phyloP scores from a whole-genome alignment of 2,329 filamentous ascomycete species.

The Ceratocystis variospora region DNA sequence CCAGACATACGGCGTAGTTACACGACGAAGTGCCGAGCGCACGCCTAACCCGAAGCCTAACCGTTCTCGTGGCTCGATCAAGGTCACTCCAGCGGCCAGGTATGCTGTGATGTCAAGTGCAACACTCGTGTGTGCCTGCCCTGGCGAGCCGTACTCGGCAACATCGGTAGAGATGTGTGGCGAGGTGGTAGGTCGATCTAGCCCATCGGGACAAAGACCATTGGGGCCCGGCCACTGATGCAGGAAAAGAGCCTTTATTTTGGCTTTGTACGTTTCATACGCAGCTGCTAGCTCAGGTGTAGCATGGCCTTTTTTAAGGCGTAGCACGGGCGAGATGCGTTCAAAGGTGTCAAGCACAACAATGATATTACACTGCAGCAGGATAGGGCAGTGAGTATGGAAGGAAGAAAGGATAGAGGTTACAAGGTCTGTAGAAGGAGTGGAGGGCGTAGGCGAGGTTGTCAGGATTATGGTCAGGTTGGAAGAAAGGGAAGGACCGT shows the following conservation, averaged over 20 bases:
- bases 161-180: slow-evolving; percentile 22
- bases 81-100: slow-evolving; percentile 28
- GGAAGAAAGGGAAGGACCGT: not conserved
- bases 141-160: slow-evolving; percentile 36
- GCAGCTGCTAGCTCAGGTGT: slow-evolving; percentile 32
- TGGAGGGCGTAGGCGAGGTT: slow-evolving; percentile 42
- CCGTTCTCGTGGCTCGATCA: slow-evolving; percentile 35
- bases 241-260: slow-evolving; percentile 31
- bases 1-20: slow-evolving; percentile 40
- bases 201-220: too few species aligned
- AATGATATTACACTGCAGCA: slow-evolving; percentile 34
- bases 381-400: slow-evolving; percentile 28
- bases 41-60: slow-evolving; percentile 42
- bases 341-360: slow-evolving; percentile 42
- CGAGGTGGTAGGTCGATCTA: not conserved
- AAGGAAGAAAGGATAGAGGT: slow-evolving; percentile 35
- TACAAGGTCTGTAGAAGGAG: slow-evolving; percentile 39
- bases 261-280: slow-evolving; percentile 34
- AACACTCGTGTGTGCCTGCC: slow-evolving; percentile 25
- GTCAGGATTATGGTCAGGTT: slow-evolving; percentile 33
- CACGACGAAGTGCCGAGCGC: slow-evolving; percentile 35
- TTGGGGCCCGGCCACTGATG: slow-evolving; percentile 16
- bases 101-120: slow-evolving; percentile 28
- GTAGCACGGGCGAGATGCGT: slow-evolving; percentile 30
- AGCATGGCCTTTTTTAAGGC: slow-evolving; percentile 41